Evolutionary conservation across 257 asterid species (phyloP), one percentile per base, ranked within the genome.

Genomic region (Gentiana dahurica): DNA sequence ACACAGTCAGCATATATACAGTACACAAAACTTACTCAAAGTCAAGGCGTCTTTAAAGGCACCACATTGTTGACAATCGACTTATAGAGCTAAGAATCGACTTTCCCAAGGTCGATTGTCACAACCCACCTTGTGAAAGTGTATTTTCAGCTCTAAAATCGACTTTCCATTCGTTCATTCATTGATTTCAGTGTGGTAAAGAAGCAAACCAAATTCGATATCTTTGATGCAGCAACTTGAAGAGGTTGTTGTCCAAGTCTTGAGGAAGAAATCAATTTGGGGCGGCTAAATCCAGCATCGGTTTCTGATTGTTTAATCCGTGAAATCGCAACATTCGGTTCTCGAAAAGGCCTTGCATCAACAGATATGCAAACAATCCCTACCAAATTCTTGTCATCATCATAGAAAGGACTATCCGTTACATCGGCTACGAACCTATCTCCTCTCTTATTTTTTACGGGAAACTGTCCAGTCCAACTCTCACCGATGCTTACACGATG

Each of bases 381-480:
- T 51, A 87, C 73, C 63, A 84, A 55, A 59, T 70, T 64, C 51
- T 86, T 95, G 63, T 83, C 79, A 60, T 91, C 96, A 55, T 87
- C 95, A 59, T 74, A 85, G 67, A 91, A 77, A 37, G 98, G 95
- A 7, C 95, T 71, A 49, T 85, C 76, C 33, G 90, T 87, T 48
- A 79, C 81, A 60, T 79, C 56, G 11, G 80, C 74, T 59, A 68
- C 34, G 59, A 91, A 81, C 65, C 79, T 75, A 24, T 72, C 76
- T 32, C 96, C 95, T 12, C 36, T 73, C 80, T 77, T 87, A 55
- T 71, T 77, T 67, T 65, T 83, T 34, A 85, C 81, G 13, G 98
- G 95, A 69, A 83, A 85, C 67, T 76, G 78, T 35, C 98, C 98
- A 0, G 88, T 87, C 96, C 98, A 91, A 64, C 69, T 73, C 70